Conservation (phyloP, 805 yeast genomes). For the Lachancea kluyveri region DNA sequence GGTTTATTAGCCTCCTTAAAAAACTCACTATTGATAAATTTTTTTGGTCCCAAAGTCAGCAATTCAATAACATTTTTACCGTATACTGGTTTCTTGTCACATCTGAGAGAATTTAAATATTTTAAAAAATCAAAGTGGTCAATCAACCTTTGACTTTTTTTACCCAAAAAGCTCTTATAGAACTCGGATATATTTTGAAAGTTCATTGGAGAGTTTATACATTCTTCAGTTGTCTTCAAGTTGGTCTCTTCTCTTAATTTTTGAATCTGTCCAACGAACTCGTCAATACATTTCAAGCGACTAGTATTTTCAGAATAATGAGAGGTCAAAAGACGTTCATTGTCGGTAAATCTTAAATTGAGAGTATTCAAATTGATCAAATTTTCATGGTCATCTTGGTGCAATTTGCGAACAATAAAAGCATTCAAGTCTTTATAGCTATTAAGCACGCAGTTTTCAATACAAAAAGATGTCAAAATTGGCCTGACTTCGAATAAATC, state of each 20-base stretch:
- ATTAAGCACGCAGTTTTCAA: conserved; percentile 56
- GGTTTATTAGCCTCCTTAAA: conserved; percentile 36
- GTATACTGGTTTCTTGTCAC: conserved; percentile 58
- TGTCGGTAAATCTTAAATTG: conserved; percentile 50
- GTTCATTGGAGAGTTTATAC: conserved; percentile 17
- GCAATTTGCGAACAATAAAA: conserved; percentile 27
- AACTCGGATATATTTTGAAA: conserved; percentile 45
- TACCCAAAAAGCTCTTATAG: conserved; percentile 49
- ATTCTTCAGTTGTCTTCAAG: conserved; percentile 6
- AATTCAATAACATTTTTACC: conserved; percentile 51
- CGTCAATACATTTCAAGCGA: conserved; percentile 41
- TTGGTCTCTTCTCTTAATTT: conserved; percentile 31
- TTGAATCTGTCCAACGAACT: conserved; percentile 39
- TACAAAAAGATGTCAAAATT: conserved; percentile 80
- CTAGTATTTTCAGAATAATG: conserved; percentile 40
- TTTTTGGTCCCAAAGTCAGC: conserved; percentile 33
- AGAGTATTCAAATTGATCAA: conserved; percentile 47
- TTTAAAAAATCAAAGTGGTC: conserved; percentile 48
- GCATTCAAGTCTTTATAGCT: conserved; percentile 39
- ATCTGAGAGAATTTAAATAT: conserved; percentile 61
- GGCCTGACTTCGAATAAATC: conserved; percentile 96
- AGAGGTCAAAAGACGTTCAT: conserved; percentile 39
- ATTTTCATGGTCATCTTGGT: conserved; percentile 20
- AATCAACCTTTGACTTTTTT: conserved; percentile 45
- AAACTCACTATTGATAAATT: conserved; percentile 13